Conservation (phyloP, 257 asterid genomes). For the Gynochthodes officinalis region DNA sequence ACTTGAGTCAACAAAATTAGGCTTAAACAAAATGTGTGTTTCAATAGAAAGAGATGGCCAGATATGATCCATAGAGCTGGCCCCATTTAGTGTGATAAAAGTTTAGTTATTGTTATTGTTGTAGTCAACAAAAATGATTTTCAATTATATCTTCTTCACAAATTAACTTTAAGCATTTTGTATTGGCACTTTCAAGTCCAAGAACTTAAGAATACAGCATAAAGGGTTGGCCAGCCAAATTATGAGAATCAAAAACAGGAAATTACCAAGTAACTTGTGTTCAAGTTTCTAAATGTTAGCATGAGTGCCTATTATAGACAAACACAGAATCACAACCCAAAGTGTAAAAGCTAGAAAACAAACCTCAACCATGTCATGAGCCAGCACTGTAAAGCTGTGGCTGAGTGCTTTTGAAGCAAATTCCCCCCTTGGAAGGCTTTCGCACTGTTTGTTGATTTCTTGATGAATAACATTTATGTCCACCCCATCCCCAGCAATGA, state of each 20-base stretch:
- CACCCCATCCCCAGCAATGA: constrained; percentile 81
- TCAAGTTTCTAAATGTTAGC: background rate
- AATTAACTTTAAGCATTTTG: background rate
- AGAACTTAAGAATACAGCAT: background rate
- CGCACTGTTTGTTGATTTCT: constrained; percentile 76
- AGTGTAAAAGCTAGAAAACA: constrained; percentile 13
- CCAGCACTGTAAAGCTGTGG: constrained; percentile 85
- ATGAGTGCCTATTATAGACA: background rate
- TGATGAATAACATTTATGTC: constrained; percentile 60
- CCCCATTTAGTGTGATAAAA: no score
- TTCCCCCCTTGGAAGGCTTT: constrained; percentile 80
- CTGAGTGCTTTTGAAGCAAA: constrained; percentile 81
- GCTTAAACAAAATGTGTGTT: no score
- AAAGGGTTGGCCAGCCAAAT: background rate
- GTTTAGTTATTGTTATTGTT: no score
- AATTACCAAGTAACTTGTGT: background rate
- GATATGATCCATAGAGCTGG: no score
- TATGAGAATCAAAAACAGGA: background rate
- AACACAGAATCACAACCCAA: background rate
- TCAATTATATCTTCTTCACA: background rate
- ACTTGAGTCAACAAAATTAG: no score
- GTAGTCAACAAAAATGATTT: background rate
- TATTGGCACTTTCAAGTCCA: background rate
- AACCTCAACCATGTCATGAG: constrained; percentile 92
- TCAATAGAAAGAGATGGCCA: no score